These are phyloP conservation scores for Dacryopinax primogenitus DNA, from an alignment of 768 basidiomycete genomes.

Conservation along the genomic window DNA sequence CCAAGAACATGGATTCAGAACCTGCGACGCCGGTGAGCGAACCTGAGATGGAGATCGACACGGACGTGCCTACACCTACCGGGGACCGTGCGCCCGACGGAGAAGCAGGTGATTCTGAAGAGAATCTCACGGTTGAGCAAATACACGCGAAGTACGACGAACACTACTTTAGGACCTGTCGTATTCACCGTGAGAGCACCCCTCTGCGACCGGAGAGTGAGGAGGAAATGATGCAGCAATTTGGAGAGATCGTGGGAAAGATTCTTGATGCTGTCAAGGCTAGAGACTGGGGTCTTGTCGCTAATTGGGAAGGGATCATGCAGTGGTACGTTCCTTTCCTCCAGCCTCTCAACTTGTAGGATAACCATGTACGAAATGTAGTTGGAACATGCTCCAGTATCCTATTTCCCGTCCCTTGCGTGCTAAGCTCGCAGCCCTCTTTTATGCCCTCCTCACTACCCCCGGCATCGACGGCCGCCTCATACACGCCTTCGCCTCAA, in stretches of 20 bases:
- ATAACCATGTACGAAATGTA: constrained; percentile 20
- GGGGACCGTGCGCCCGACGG: not conserved
- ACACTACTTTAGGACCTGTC: not conserved
- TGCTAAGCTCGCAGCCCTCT: constrained; percentile 57
- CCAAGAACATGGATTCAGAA: not conserved
- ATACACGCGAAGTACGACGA: constrained; percentile 57
- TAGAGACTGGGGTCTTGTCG: constrained; percentile 60
- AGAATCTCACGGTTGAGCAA: constrained; percentile 35
- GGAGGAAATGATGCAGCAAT: not conserved
- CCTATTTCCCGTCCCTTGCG: constrained; percentile 57
- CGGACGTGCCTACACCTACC: not conserved
- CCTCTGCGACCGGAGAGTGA: not conserved
- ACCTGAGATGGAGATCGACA: not conserved
- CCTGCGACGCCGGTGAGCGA: constrained; percentile 6
- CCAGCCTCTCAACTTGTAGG: not conserved
- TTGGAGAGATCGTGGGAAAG: constrained; percentile 44
- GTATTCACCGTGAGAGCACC: not conserved
- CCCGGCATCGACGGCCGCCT: constrained; percentile 64
- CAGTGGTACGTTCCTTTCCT: constrained; percentile 44
- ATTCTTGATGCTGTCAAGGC: constrained; percentile 58
- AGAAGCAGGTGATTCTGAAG: not conserved
- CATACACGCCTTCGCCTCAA: constrained; percentile 63
- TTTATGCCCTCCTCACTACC: constrained; percentile 64
- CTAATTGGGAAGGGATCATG: constrained; percentile 66
- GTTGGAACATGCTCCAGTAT: constrained; percentile 73